Evolutionary conservation across 208 protist genomes (phyloP).

Genomic region (Sergeia podlipaevii): DNA sequence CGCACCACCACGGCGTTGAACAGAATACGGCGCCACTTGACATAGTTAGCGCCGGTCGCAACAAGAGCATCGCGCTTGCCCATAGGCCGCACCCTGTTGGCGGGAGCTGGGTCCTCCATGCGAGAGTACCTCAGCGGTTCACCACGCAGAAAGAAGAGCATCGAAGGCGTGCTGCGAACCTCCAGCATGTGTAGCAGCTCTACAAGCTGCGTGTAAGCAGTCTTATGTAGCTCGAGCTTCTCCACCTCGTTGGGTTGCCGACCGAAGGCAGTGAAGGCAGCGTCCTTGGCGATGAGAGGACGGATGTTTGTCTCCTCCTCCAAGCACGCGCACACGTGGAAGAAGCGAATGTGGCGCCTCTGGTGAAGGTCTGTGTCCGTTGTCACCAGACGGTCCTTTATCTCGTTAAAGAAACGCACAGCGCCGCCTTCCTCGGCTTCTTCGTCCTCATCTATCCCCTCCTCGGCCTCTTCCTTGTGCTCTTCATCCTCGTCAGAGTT

Average conservation of each 20-base stretch:
- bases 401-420: conserved; percentile 36
- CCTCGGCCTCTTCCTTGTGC: conserved; percentile 19
- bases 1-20: conserved; percentile 73
- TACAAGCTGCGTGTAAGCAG: conserved; percentile 53
- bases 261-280: conserved; percentile 43
- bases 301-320: conserved; percentile 66
- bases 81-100: conserved; percentile 8
- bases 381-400: conserved; percentile 41
- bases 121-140: conserved; percentile 48
- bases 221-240: conserved; percentile 41
- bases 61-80: conserved; percentile 30
- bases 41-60: conserved; percentile 50
- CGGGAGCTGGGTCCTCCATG: conserved; percentile 10
- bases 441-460: conserved; percentile 22
- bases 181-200: conserved; percentile 57
- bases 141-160: conserved; percentile 75
- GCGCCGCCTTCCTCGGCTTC: conserved; percentile 6
- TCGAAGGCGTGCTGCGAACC: conserved; percentile 65
- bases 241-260: conserved; percentile 46
- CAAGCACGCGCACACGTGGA: conserved; percentile 68
- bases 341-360: conserved; percentile 73
- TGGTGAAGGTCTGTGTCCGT: conserved; percentile 23
- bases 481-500: conserved; percentile 9
- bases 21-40: conserved; percentile 66
- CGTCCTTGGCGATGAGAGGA: conserved; percentile 51